Percentiles rank a stretch among this genome's conserved stretches.
These are phyloP conservation scores for Leptoxyphium fumago DNA, from an alignment of 2,329 filamentous ascomycete genomes.

Conservation along the genomic window DNA sequence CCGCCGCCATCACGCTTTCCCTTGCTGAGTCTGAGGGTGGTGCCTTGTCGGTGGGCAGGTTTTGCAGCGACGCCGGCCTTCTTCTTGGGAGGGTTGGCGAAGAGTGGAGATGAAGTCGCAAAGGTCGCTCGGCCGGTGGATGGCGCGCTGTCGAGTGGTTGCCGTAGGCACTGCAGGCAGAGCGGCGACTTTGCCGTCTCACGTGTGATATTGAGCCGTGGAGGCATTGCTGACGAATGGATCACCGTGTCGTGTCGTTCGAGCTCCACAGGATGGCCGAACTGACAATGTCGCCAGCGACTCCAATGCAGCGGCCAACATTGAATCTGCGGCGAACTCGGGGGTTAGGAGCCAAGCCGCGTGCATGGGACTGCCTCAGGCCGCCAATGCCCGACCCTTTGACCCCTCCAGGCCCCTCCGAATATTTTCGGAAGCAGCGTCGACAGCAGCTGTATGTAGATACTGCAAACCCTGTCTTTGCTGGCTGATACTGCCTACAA, in stretches of 20 bases:
- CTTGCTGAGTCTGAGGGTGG: constrained; percentile 16
- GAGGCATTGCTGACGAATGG: not conserved
- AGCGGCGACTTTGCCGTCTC: not conserved
- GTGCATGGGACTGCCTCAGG: not conserved
- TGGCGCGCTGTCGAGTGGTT: not conserved
- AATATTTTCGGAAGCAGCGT: no score
- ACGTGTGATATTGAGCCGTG: not conserved
- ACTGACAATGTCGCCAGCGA: not conserved
- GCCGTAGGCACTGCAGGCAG: not conserved
- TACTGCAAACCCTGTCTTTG: no score
- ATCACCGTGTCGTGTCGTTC: not conserved
- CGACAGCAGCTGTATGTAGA: no score
- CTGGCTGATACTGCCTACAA: no score
- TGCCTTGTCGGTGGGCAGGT: constrained; percentile 7
- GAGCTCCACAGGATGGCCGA: no score
- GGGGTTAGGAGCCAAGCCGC: not conserved
- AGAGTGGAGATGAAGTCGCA: constrained; percentile 17
- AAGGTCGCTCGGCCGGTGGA: constrained; percentile 14
- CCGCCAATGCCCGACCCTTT: not conserved
- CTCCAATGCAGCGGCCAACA: not conserved
- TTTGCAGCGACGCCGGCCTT: constrained; percentile 6
- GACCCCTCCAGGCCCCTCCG: no score
- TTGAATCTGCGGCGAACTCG: not conserved
- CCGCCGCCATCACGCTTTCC: constrained; percentile 14
- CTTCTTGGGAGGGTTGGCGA: constrained; percentile 15